These are phyloP conservation scores for Rosellinia necatrix DNA, from an alignment of 2,329 filamentous ascomycete genomes.

Conservation along the genomic window DNA sequence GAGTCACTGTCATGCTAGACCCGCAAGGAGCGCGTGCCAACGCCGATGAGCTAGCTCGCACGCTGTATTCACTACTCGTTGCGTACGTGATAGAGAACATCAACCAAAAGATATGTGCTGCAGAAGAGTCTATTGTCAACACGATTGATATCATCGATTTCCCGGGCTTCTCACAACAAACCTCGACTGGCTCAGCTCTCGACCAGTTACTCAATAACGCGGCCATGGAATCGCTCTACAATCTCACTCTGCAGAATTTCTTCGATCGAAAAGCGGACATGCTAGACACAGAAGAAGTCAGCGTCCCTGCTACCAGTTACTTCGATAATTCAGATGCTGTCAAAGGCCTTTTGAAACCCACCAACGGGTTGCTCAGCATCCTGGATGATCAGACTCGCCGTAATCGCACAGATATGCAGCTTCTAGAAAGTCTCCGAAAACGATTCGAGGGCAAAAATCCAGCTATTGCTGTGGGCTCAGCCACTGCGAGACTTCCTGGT, in stretches of 20 bases:
- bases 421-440: constrained; percentile 88
- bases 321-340: constrained; percentile 98
- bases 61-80: constrained; percentile 90
- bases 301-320: constrained; percentile 88
- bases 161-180: constrained; percentile 86
- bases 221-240: constrained; percentile 89
- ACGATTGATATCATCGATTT: constrained; percentile 96
- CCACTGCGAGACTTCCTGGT: constrained; percentile 77
- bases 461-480: constrained; percentile 77
- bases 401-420: constrained; percentile 84
- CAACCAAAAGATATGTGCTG: constrained; percentile 85
- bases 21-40: constrained; percentile 87
- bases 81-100: constrained; percentile 92
- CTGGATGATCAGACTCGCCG: constrained; percentile 94
- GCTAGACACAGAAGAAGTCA: constrained; percentile 91
- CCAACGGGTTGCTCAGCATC: constrained; percentile 91
- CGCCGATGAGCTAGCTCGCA: constrained; percentile 90
- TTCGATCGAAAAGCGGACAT: constrained; percentile 94
- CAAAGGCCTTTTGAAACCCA: constrained; percentile 85
- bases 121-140: constrained; percentile 87
- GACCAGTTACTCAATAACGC: constrained; percentile 96
- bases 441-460: constrained; percentile 95
- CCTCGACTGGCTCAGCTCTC: constrained; percentile 80
- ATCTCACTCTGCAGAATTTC: constrained; percentile 91
- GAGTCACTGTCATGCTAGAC: constrained; percentile 98